Evolutionary conservation across 2,329 filamentous ascomycete genomes (phyloP).

Genomic region (Colletotrichum sp.): DNA sequence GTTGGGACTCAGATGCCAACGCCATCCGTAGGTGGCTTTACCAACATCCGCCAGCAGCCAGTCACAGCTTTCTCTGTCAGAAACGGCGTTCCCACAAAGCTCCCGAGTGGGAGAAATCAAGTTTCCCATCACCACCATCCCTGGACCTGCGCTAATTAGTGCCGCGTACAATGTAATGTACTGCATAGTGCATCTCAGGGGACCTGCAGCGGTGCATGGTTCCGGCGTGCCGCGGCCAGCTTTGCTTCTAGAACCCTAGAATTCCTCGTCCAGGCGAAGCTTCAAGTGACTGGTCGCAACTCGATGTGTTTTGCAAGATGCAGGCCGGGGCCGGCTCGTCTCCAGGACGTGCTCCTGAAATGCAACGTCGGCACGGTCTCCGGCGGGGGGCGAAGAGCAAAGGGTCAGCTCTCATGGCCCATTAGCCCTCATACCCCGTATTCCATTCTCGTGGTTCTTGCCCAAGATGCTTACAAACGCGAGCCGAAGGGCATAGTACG

Average conservation of each 20-base stretch:
- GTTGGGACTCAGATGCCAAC: background rate
- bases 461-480: background rate
- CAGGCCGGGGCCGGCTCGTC: background rate
- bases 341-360: slow-evolving; percentile 7
- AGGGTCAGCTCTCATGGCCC: background rate
- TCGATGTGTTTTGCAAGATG: background rate
- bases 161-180: background rate
- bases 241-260: background rate
- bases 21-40: background rate
- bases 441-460: background rate
- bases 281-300: background rate
- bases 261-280: background rate
- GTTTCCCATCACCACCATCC: background rate
- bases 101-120: background rate
- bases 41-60: background rate
- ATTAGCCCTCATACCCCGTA: background rate
- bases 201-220: background rate
- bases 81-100: background rate
- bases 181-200: background rate
- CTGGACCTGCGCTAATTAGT: slow-evolving; percentile 17
- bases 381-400: background rate
- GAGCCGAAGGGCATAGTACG: background rate
- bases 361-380: background rate
- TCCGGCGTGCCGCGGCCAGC: background rate
- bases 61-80: background rate